Evolutionary conservation across 2,329 filamentous ascomycete genomes (phyloP).

Genomic region (Venturia effusa): DNA sequence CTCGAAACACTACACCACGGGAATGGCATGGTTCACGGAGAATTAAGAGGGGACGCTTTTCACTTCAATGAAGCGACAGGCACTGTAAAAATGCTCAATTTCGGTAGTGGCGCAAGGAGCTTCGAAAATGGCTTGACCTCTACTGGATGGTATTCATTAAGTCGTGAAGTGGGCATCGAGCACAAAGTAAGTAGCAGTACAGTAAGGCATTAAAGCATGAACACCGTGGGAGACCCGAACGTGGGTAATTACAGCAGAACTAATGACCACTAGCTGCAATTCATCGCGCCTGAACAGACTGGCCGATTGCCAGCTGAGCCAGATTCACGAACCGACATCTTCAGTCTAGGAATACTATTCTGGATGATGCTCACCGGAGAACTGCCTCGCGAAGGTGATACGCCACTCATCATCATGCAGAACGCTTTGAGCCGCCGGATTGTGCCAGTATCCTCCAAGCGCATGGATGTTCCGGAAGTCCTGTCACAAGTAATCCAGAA

Average conservation of each 20-base stretch:
- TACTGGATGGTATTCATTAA: conserved; percentile 75
- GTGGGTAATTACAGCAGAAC: not conserved
- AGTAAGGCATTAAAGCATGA: not conserved
- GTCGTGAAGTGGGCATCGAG: conserved; percentile 73
- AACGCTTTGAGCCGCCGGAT: conserved; percentile 73
- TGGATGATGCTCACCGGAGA: conserved; percentile 76
- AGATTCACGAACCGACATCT: conserved; percentile 86
- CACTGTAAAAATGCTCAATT: conserved; percentile 68
- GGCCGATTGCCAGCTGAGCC: conserved; percentile 87
- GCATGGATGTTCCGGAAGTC: conserved; percentile 75
- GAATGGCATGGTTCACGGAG: conserved; percentile 76
- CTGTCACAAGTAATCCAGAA: conserved; percentile 77
- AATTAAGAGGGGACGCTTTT: conserved; percentile 83
- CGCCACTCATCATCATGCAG: conserved; percentile 83
- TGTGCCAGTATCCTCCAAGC: conserved; percentile 61
- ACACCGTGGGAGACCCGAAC: not conserved
- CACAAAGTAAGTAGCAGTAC: conserved; percentile 38
- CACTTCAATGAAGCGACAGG: conserved; percentile 66
- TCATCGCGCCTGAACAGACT: conserved; percentile 90
- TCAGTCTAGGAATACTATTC: conserved; percentile 80
- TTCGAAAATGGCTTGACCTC: conserved; percentile 83
- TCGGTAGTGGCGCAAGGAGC: conserved; percentile 74
- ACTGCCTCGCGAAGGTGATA: conserved; percentile 67
- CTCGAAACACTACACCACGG: conserved; percentile 86
- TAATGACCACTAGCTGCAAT: conserved; percentile 50